These are phyloP conservation scores for Porphyrellus cyaneotinctus DNA, from an alignment of 768 basidiomycete species.

Conservation along the genomic window DNA sequence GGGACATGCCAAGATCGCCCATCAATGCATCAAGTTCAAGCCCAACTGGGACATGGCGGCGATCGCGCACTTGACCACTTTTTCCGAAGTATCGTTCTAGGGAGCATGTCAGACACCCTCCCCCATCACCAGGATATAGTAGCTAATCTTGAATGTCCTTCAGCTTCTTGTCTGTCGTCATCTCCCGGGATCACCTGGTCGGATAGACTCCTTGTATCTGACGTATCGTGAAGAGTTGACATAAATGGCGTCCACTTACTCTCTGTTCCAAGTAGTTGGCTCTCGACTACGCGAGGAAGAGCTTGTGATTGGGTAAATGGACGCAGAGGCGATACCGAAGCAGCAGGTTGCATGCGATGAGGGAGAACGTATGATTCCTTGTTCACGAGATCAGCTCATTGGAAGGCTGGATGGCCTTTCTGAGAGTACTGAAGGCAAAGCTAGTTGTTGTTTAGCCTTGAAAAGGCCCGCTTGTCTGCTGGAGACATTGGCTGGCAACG, in stretches of 20 bases:
- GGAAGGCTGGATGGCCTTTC: constrained; percentile 24
- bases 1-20: constrained; percentile 47
- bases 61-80: constrained; percentile 3
- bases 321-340: constrained; percentile 42
- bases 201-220: not conserved
- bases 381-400: constrained; percentile 45
- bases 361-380: constrained; percentile 48
- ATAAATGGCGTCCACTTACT: not conserved
- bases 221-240: constrained; percentile 1
- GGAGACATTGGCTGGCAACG: constrained; percentile 29
- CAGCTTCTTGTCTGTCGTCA: not conserved
- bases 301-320: not conserved
- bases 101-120: not conserved
- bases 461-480: constrained; percentile 27
- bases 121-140: not conserved
- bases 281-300: not conserved
- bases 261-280: not conserved
- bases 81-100: not conserved
- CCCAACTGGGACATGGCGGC: constrained; percentile 47
- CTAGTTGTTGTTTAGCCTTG: constrained; percentile 47
- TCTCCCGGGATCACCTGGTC: not conserved
- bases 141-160: not conserved
- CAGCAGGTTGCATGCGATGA: constrained; percentile 60
- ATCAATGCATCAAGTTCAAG: constrained; percentile 66
- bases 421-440: constrained; percentile 32